Evolutionary conservation across 768 basidiomycete species (phyloP), one percentile per base, ranked within the genome.

Genomic region (Pisolithus albus): DNA sequence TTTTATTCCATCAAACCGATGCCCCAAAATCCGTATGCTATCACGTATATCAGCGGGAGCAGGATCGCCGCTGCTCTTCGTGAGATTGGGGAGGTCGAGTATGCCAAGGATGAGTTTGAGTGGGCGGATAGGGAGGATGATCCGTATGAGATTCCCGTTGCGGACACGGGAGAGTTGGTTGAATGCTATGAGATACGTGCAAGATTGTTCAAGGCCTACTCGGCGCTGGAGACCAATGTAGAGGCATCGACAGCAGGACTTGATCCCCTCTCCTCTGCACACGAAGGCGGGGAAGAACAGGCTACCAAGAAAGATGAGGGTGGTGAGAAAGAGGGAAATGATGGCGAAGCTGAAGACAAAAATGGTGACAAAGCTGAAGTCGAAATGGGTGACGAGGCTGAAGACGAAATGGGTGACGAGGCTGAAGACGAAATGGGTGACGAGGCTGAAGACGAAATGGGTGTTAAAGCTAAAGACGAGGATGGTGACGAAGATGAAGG

Each of bases 71-170:
- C 47, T 5, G 50, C 21, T 10, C 54, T 61, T 52, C 19, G 53
- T 15, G 46, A 26, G 4, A 8, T 52, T 0, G 61, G 59, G 0
- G 67, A 68, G 44, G n/a, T 57, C 26, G 52, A 59, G 5, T 15
- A 1, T 0, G 64, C 62, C 0, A 43, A 15, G 2, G 21, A 47
- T 11, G 57, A 66, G 32, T 51, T 68, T 2, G 51, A 49, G 44
- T 62, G 65, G 59, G 59, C 61, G 10, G 46, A 46, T 34, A 46
- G 50, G n/a, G 66, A 68, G 43, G 62, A 55, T 0, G 13, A 54
- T 30, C 66, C 67, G 5, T 56, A 47, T 38, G 48, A 55, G 24
- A 43, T 53, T 4, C 53, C 49, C 4, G 59, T 55, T 1, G 59
- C 59, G 6, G 24, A 57, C 15, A 65, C 60, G 0, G 57, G 37